phyloP scores from a whole-genome alignment of 2,329 filamentous ascomycete genomes.

The Rugonectria rugulosa region DNA sequence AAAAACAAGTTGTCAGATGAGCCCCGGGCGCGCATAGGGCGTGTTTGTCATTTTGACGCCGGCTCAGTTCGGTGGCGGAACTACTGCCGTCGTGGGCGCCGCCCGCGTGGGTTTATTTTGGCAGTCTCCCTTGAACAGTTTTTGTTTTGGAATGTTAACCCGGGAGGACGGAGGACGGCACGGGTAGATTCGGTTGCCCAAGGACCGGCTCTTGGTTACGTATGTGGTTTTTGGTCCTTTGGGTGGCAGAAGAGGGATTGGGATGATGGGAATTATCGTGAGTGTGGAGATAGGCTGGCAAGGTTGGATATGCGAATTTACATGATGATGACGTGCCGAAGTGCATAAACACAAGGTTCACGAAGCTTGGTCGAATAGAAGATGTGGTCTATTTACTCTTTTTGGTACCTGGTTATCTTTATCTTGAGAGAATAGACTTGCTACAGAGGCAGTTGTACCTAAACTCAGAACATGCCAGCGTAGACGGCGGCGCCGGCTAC shows the following conservation, averaged over 20 bases:
- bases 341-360: no score
- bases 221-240: no score
- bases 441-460: no score
- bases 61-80: constrained; percentile 10
- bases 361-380: background rate
- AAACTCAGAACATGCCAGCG: constrained; percentile 36
- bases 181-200: constrained; percentile 7
- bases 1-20: background rate
- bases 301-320: background rate
- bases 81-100: constrained; percentile 2
- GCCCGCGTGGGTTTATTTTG: background rate
- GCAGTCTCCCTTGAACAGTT: no score
- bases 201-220: no score
- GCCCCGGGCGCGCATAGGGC: constrained; percentile 2
- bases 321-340: background rate
- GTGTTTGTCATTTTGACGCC: constrained; percentile 10
- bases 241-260: no score
- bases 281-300: background rate
- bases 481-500: constrained; percentile 41
- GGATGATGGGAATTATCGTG: no score
- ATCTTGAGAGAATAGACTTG: background rate
- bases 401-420: background rate
- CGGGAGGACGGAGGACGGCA: no score
- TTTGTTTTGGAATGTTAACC: no score
- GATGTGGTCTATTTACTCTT: background rate